Conservation (phyloP, 139 green algal species). For the Ettlia oleoabundans region DNA sequence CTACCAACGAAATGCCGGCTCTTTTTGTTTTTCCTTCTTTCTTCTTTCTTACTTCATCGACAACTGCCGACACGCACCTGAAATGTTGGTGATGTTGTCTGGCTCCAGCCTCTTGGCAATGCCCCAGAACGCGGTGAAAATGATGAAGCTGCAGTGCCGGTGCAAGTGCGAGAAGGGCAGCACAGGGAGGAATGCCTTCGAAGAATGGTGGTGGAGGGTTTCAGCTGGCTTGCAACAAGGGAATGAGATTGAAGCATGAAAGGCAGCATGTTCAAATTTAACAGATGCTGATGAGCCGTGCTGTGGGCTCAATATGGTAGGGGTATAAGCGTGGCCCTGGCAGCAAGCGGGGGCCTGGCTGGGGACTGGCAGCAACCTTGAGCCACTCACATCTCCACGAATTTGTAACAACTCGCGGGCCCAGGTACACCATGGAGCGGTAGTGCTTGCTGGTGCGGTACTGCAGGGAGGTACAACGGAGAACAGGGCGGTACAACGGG, state of each 20-base stretch:
- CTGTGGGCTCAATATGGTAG: no score
- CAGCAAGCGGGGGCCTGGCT: no score
- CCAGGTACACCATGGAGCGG: conserved; percentile 59
- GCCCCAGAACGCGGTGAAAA: conserved; percentile 74
- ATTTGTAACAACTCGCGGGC: conserved; percentile 81
- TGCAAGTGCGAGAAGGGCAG: conserved; percentile 6
- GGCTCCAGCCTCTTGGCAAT: conserved; percentile 31
- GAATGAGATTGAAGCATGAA: no score
- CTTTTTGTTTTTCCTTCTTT: no score
- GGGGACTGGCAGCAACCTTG: neutral
- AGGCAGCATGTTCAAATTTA: no score
- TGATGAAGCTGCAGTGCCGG: conserved; percentile 51
- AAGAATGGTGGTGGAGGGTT: no score
- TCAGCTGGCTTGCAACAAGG: no score
- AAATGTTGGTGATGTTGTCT: conserved; percentile 77
- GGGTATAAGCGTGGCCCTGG: no score
- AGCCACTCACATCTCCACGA: conserved; percentile 27
- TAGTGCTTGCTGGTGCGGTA: conserved; percentile 81
- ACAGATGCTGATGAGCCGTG: no score
- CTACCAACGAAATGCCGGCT: no score
- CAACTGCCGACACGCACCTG: no score
- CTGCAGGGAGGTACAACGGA: conserved; percentile 34
- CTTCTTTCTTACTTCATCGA: no score
- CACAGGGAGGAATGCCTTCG: neutral
- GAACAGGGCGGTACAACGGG: neutral